Conservation (phyloP, 2,329 filamentous ascomycete species). For the Beauveria varroae region DNA sequence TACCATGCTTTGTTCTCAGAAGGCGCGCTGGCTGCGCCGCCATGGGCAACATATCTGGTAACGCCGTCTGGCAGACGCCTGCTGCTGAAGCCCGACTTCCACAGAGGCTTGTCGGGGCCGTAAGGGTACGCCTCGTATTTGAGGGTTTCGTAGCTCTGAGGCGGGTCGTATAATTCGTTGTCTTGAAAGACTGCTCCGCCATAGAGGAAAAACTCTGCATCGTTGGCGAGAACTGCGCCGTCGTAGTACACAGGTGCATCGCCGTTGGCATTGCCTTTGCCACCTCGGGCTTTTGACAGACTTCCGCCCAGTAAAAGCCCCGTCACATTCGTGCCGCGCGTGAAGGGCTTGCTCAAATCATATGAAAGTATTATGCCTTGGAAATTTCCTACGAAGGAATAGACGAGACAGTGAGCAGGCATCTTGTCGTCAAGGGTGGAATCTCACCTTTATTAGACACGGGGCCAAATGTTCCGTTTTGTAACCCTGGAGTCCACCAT, state of each 20-base stretch:
- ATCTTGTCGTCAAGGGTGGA: neutral
- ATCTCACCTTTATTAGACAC: conserved; percentile 32
- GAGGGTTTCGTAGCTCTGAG: conserved; percentile 35
- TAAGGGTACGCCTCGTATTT: conserved; percentile 48
- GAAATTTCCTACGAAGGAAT: conserved; percentile 36
- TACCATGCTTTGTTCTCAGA: conserved; percentile 68
- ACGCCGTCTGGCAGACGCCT: conserved; percentile 35
- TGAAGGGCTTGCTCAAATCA: conserved; percentile 51
- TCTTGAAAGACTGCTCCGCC: conserved; percentile 43
- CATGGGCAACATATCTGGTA: conserved; percentile 57
- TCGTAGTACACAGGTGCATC: conserved; percentile 50
- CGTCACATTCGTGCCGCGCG: conserved; percentile 43
- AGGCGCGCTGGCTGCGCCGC: conserved; percentile 55
- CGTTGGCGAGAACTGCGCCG: conserved; percentile 58
- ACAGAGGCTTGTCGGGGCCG: conserved; percentile 35
- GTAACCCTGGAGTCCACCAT: conserved; percentile 43
- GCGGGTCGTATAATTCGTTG: conserved; percentile 29
- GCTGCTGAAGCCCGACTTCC: conserved; percentile 35
- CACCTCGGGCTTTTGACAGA: conserved; percentile 39
- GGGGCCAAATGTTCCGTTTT: conserved; percentile 31
- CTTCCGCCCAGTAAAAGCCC: conserved; percentile 35
- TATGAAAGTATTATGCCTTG: conserved; percentile 47
- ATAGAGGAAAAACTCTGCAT: conserved; percentile 56
- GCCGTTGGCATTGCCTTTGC: conserved; percentile 43
- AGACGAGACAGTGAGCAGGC: neutral